phyloP scores from a whole-genome alignment of 805 yeast genomes.

The Ogataea salicorniae region DNA sequence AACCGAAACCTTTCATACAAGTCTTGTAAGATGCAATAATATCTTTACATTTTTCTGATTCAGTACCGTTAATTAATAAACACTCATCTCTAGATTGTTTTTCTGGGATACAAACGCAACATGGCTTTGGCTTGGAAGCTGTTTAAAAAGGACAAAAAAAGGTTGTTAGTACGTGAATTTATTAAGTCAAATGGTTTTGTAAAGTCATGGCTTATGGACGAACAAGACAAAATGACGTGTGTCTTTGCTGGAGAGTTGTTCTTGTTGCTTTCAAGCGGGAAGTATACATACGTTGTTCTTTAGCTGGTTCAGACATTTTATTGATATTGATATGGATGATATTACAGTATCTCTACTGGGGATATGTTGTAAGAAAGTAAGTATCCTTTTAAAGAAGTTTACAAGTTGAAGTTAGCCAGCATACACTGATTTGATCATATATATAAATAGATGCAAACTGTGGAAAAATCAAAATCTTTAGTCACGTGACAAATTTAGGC shows the following conservation, averaged over 20 bases:
- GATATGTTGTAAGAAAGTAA: no score
- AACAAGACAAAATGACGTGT: no score
- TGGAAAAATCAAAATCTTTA: no score
- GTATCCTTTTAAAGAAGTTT: no score
- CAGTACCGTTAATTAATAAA: slow-evolving; percentile 75
- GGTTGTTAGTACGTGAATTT: slow-evolving; percentile 3
- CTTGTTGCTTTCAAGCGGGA: background rate
- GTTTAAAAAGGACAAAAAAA: background rate
- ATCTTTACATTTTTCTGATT: slow-evolving; percentile 72
- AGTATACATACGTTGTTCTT: slow-evolving; percentile 19
- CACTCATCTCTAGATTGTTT: slow-evolving; percentile 75
- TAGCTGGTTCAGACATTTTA: slow-evolving; percentile 19
- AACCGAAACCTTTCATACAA: slow-evolving; percentile 93
- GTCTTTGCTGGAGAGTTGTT: background rate
- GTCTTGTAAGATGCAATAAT: slow-evolving; percentile 67
- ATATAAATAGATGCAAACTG: no score
- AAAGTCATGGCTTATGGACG: no score
- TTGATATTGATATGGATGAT: background rate
- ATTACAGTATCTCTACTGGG: no score
- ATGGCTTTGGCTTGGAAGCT: slow-evolving; percentile 74
- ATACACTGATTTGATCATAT: no score
- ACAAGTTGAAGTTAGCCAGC: no score
- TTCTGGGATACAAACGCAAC: slow-evolving; percentile 83
- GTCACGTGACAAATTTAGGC: no score
- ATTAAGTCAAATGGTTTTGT: background rate